Evolutionary conservation across 2,329 filamentous ascomycete genomes (phyloP), one percentile per base, ranked within the genome.

Genomic region (Ophioceras dolichostomum): DNA sequence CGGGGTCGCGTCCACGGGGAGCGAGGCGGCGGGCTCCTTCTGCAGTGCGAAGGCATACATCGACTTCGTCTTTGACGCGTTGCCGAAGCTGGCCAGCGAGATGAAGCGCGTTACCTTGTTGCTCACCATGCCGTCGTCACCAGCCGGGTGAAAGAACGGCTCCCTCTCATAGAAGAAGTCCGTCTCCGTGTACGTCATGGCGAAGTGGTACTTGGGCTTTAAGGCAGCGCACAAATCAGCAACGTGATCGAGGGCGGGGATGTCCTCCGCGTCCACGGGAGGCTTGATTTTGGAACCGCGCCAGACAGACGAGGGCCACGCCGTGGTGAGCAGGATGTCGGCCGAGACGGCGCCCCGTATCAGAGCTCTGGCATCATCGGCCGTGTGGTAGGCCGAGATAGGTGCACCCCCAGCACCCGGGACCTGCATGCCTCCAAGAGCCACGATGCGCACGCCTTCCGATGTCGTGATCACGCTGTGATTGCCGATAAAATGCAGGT

Each of bases 151-250:
- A 51, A 91, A 79, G 62, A 95, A 98, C 0, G 89, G 86, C 57
- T 96, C 91, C 39, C 91, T 78, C 60, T 98, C 89, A 55, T 80
- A 96, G 59, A 83, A 89, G 49, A 78, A 78, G 6, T 68, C 60
- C 8, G 54, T 56, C 1, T 75, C 68, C 0, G 83, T 83, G 5
- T 43, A 33, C 4, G 73, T 67, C 2, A 84, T 77, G 18, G 36
- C 29, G 50, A 96, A 79, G 56, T 96, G 88, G 52, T 98, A 98
- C 20, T 84, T 78, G n/a, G 91, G 91, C 55, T 87, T 91, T 16
- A 98, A 60, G 1, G 75, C 61, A 3, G 78, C 68, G 50, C 82
- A 89, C 10, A 98, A 68, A 41, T 93, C 83, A 5, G 87, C 76
- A 30, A 96, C 65, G 39, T 78, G 75, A 37, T 77, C 69, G n/a